Evolutionary conservation across 1,139 yeast genomes (phyloP).

Genomic region (Nakaseomyces uthaithaninus): DNA sequence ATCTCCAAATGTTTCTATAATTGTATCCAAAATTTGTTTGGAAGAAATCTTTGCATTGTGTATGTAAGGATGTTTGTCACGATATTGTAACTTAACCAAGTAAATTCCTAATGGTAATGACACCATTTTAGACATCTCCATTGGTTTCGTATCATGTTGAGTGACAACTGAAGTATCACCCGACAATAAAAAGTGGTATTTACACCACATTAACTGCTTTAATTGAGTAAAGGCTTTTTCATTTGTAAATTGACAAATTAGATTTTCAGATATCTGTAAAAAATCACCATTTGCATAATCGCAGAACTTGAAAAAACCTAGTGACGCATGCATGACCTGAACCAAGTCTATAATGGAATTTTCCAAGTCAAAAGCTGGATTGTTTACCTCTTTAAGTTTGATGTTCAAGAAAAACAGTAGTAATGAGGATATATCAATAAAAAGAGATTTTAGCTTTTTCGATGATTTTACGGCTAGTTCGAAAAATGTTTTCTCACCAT

Average conservation of each 20-base stretch:
- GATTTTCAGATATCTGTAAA: conserved; percentile 49
- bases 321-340: conserved; percentile 57
- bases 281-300: conserved; percentile 56
- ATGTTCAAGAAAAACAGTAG: conserved; percentile 34
- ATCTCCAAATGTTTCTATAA: conserved; percentile 67
- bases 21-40: conserved; percentile 60
- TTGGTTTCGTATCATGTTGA: conserved; percentile 54
- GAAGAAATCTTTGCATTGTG: conserved; percentile 53
- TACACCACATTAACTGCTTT: conserved; percentile 77
- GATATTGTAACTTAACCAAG: conserved; percentile 54
- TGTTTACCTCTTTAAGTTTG: conserved; percentile 11
- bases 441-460: conserved; percentile 45
- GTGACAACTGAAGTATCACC: conserved; percentile 53
- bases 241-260: conserved; percentile 41
- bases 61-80: conserved; percentile 51
- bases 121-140: conserved; percentile 38
- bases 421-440: conserved; percentile 39
- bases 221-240: conserved; percentile 40
- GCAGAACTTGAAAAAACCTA: conserved; percentile 67
- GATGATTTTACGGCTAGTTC: conserved; percentile 31
- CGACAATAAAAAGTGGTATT: conserved; percentile 59
- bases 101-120: conserved; percentile 54
- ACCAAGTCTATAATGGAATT: conserved; percentile 32
- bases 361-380: conserved; percentile 20
- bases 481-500: conserved; percentile 24